Evolutionary conservation across 768 basidiomycete species (phyloP).

Genomic region (Auricularia heimuer): DNA sequence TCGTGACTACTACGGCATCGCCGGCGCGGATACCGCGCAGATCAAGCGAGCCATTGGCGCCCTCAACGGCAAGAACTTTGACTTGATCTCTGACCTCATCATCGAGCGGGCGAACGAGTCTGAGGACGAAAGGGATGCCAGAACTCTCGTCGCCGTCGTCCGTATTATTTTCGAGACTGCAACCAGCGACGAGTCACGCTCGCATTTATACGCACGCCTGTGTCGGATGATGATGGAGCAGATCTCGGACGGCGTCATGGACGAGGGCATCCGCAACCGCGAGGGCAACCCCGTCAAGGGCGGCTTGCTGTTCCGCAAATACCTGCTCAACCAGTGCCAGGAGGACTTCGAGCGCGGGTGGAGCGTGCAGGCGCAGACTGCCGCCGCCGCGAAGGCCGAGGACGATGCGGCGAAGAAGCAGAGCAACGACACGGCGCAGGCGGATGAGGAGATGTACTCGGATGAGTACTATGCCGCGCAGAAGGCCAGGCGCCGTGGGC

Average conservation of each 20-base stretch:
- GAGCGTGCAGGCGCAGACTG: conserved; percentile 79
- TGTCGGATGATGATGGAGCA: conserved; percentile 94
- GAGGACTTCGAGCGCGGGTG: conserved; percentile 97
- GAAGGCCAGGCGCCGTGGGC: conserved; percentile 94
- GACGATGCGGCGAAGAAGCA: conserved; percentile 66
- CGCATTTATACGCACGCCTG: conserved; percentile 92
- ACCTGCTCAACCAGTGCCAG: conserved; percentile 91
- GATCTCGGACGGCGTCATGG: conserved; percentile 79
- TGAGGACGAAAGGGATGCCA: conserved; percentile 83
- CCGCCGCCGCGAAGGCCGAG: conserved; percentile 75
- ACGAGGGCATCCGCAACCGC: conserved; percentile 69
- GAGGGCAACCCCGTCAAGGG: conserved; percentile 89
- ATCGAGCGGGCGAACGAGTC: conserved; percentile 92
- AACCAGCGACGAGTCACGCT: conserved; percentile 91
- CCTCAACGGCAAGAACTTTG: conserved; percentile 93
- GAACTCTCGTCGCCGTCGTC: conserved; percentile 92
- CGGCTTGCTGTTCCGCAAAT: conserved; percentile 92
- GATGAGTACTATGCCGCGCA: conserved; percentile 95
- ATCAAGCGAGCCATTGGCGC: conserved; percentile 64
- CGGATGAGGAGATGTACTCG: conserved; percentile 72
- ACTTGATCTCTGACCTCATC: conserved; percentile 90
- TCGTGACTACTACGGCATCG: too few species aligned
- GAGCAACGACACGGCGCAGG: conserved; percentile 33
- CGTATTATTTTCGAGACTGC: conserved; percentile 95
- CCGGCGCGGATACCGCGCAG: too few species aligned